Percentiles rank a stretch among this genome's conserved stretches.
These are phyloP conservation scores for Diaporthe nobilis DNA, from an alignment of 2,329 filamentous ascomycete genomes.

Conservation along the genomic window DNA sequence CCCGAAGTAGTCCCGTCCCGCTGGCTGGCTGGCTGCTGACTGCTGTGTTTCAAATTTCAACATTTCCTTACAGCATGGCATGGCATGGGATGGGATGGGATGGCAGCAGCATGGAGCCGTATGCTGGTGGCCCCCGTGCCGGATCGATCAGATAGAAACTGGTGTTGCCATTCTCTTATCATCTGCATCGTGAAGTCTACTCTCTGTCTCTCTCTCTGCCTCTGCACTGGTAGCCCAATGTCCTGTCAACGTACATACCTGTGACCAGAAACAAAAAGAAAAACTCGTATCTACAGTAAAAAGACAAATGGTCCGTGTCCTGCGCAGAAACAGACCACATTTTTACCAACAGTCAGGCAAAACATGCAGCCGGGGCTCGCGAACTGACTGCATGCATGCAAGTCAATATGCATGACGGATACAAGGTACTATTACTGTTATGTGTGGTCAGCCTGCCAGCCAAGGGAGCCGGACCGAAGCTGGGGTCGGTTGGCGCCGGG, in stretches of 20 bases:
- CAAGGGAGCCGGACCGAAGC: constrained; percentile 30
- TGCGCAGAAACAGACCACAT: constrained; percentile 1
- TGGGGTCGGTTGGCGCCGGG: constrained; percentile 7
- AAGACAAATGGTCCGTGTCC: too few species aligned
- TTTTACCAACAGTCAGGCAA: not conserved
- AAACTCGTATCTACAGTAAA: too few species aligned
- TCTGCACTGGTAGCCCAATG: not conserved
- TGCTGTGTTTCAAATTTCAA: constrained; percentile 24
- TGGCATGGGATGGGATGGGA: not conserved
- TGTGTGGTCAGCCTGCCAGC: constrained; percentile 19
- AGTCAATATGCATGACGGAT: constrained; percentile 13
- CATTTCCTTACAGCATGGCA: not conserved
- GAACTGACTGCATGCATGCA: not conserved
- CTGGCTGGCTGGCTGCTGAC: constrained; percentile 5
- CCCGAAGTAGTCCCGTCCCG: constrained; percentile 26
- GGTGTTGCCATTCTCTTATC: not conserved
- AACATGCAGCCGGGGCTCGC: not conserved
- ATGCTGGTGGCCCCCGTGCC: not conserved
- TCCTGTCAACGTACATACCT: too few species aligned
- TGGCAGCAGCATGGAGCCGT: not conserved
- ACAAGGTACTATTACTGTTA: not conserved
- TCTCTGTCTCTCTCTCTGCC: not conserved
- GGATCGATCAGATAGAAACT: not conserved
- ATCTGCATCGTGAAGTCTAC: not conserved
- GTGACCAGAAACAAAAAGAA: too few species aligned